These are phyloP conservation scores for Clavispora asparagi DNA, from an alignment of 805 yeast genomes.

Conservation along the genomic window DNA sequence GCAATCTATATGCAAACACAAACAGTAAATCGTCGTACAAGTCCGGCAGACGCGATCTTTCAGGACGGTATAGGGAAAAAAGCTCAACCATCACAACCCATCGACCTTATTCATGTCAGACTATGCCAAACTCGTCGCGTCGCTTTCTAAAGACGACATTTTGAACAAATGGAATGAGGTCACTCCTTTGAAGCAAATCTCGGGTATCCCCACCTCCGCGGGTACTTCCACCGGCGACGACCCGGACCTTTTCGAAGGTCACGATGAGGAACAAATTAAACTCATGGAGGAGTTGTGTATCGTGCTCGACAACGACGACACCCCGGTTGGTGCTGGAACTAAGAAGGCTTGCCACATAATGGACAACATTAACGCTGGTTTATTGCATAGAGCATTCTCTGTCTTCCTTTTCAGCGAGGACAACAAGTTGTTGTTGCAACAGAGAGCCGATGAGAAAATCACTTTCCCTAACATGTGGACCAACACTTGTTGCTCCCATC, in stretches of 20 bases:
- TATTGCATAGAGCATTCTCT: constrained; percentile 92
- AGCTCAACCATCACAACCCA: not conserved
- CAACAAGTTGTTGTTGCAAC: constrained; percentile 78
- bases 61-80: not conserved
- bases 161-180: constrained; percentile 60
- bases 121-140: constrained; percentile 51
- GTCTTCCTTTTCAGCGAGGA: constrained; percentile 86
- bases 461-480: constrained; percentile 98
- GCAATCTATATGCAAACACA: not conserved
- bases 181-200: constrained; percentile 53
- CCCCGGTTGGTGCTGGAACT: constrained; percentile 88
- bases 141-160: constrained; percentile 45
- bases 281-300: constrained; percentile 97
- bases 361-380: constrained; percentile 80
- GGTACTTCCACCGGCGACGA: constrained; percentile 14
- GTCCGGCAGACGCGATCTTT: not conserved
- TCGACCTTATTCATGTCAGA: constrained; percentile 8
- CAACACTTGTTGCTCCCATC: constrained; percentile 98
- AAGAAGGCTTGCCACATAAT: constrained; percentile 86
- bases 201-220: constrained; percentile 48
- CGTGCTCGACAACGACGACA: constrained; percentile 82
- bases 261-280: constrained; percentile 89
- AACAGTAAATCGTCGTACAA: not conserved
- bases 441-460: constrained; percentile 93
- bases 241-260: constrained; percentile 65